Base-by-base conservation (phyloP, 768 basidiomycete genomes). In the Leccinum disarticulatum region DNA sequence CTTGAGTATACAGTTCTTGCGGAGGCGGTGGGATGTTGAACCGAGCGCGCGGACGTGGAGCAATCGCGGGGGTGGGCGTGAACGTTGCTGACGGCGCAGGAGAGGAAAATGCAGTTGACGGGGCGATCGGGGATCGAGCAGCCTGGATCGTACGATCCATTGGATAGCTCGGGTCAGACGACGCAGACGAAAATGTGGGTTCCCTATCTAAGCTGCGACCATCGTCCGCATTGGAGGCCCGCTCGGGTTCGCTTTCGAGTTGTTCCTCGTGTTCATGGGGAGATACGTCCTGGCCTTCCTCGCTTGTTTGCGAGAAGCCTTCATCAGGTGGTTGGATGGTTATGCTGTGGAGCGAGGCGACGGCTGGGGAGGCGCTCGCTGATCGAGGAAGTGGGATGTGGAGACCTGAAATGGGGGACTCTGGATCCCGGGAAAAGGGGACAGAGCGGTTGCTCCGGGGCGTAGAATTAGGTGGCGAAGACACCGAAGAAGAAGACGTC, bases 131-230 rank as follows among this genome's bases (percentile, higher is more conserved):
- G 52, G 80, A 75, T 64, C 73, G 69, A 68, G 25, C 25, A 31
- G 52, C 62, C 46, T 67, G 68, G 63, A 64, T 58, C n/a, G 62
- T 71, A 63, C 60, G 67, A 70, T 61, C 70, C 64, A 54, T 62
- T 41, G 76, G 76, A 60, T 67, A 66, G 31, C 64, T 71, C 14
- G 68, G 69, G 4, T 77, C 74, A 19, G 69, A 82, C 14, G 81
- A 86, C 35, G 88, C 86, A 10, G 89, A 88, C 0, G 88, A 89
- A 66, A 90, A 90, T 0, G 88, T 90, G 6, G 87, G 86, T 53
- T 88, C 87, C 36, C 68, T 73, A 25, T 72, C 71, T 33, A 60
- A 62, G 8, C 59, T 70, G 64, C 22, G 73, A 64, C 50, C 64
- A 47, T 70, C 70, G 27, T 75, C 70, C 8, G 61, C 58, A 53